A percentile compares a stretch with the other conserved stretches of the same genome.
Conservation (phyloP, 2,329 filamentous ascomycete species). For the Didymosphaeria variabile region DNA sequence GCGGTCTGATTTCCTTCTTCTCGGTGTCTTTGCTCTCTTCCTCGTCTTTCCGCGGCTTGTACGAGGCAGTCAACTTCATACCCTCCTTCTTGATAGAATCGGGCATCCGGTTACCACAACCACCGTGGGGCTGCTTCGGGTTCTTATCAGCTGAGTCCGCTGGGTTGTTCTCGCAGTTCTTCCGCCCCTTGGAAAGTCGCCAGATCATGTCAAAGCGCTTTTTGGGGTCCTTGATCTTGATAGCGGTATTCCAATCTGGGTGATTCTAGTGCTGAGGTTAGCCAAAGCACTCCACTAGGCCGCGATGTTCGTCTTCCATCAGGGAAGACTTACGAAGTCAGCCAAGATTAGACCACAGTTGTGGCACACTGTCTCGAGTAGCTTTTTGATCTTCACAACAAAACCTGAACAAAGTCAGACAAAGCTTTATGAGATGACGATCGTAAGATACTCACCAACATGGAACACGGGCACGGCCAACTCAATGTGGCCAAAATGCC, state of each 20-base stretch:
- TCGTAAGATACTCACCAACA: conserved; percentile 62
- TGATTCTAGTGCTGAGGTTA: conserved; percentile 71
- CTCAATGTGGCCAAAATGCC: conserved; percentile 99
- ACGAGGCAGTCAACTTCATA: conserved; percentile 80
- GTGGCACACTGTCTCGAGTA: conserved; percentile 98
- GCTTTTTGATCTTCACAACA: conserved; percentile 99
- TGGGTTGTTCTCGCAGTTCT: conserved; percentile 79
- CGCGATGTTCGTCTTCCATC: conserved; percentile 62
- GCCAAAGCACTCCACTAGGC: conserved; percentile 60
- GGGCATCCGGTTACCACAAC: conserved; percentile 91
- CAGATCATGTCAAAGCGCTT: conserved; percentile 92
- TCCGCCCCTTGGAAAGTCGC: conserved; percentile 89
- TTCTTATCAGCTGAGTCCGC: conserved; percentile 70
- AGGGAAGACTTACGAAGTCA: conserved; percentile 91
- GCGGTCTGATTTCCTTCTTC: conserved; percentile 82
- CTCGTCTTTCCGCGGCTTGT: conserved; percentile 74
- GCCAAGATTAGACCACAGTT: conserved; percentile 98
- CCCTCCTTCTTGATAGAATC: conserved; percentile 82
- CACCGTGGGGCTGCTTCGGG: conserved; percentile 71
- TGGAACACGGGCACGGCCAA: conserved; percentile 96
- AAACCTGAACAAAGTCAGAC: conserved; percentile 69
- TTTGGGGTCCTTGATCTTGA: conserved; percentile 90
- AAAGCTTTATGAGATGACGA: neutral
- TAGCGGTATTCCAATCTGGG: conserved; percentile 81
- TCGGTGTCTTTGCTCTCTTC: conserved; percentile 74